Evolutionary conservation across 805 yeast genomes (phyloP).

Genomic region (Starmera quercuum): DNA sequence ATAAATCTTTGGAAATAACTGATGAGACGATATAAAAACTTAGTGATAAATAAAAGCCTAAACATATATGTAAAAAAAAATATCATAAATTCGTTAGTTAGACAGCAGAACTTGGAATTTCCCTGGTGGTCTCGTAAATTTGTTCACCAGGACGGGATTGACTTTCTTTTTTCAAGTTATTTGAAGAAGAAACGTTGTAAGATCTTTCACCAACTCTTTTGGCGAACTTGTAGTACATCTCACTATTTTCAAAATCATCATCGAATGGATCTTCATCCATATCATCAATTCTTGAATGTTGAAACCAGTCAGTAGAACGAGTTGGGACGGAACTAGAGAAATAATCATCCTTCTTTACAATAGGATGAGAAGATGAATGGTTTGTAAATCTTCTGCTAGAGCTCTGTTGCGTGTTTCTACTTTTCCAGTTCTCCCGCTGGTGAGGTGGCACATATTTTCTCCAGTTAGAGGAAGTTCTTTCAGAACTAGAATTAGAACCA

Average conservation of each 20-base stretch:
- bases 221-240: constrained; percentile 12
- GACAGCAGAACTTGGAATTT: no score
- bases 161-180: no score
- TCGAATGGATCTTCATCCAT: constrained; percentile 12
- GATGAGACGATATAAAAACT: no score
- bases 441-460: constrained; percentile 44
- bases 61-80: no score
- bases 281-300: constrained; percentile 6
- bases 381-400: constrained; percentile 1
- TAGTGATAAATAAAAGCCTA: no score
- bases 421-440: constrained; percentile 32
- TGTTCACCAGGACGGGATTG: no score
- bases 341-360: constrained; percentile 10
- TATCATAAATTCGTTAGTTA: no score
- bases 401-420: constrained; percentile 7
- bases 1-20: no score
- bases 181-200: neutral
- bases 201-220: constrained; percentile 14
- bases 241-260: constrained; percentile 17
- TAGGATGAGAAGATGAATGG: constrained; percentile 1
- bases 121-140: no score
- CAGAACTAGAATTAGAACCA: constrained; percentile 1
- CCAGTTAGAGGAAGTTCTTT: constrained; percentile 1
- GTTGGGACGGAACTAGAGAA: constrained; percentile 30
- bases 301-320: constrained; percentile 24